phyloP scores from a whole-genome alignment of 108 stramenopile genomes.

The Mediolabrus comicus region DNA sequence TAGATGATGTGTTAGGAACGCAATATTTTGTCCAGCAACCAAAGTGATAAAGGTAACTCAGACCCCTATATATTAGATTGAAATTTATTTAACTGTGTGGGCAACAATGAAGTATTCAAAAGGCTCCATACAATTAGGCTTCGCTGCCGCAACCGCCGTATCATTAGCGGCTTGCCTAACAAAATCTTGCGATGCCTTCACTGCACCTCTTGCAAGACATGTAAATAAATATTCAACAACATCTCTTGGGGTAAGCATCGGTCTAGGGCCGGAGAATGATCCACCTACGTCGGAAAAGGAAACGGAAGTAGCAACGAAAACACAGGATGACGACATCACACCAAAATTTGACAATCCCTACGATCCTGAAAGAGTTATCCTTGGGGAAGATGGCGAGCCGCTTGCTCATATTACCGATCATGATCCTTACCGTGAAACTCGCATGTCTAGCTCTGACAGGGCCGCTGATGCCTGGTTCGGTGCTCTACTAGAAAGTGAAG shows the following conservation, averaged over 20 bases:
- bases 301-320: neutral
- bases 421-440: constrained; percentile 66
- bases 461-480: constrained; percentile 79
- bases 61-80: no score
- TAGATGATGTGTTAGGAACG: no score
- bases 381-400: constrained; percentile 26
- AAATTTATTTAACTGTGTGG: no score
- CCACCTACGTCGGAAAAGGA: neutral
- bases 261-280: constrained; percentile 38
- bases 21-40: no score
- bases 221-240: neutral
- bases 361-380: constrained; percentile 20
- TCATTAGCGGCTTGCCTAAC: neutral
- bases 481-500: constrained; percentile 25
- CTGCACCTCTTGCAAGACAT: neutral
- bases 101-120: constrained; percentile 1
- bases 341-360: constrained; percentile 12
- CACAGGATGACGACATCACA: constrained; percentile 1
- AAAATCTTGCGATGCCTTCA: constrained; percentile 7
- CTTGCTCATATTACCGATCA: constrained; percentile 55
- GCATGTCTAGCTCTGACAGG: constrained; percentile 65
- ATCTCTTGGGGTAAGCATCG: constrained; percentile 31
- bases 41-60: no score
- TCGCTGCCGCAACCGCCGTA: neutral
- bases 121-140: constrained; percentile 3